Percentiles rank a stretch among this genome's conserved stretches.
Evolutionary conservation across 1,284 basidiomycete species (phyloP).

Genomic region (Malassezia vespertilionis): DNA sequence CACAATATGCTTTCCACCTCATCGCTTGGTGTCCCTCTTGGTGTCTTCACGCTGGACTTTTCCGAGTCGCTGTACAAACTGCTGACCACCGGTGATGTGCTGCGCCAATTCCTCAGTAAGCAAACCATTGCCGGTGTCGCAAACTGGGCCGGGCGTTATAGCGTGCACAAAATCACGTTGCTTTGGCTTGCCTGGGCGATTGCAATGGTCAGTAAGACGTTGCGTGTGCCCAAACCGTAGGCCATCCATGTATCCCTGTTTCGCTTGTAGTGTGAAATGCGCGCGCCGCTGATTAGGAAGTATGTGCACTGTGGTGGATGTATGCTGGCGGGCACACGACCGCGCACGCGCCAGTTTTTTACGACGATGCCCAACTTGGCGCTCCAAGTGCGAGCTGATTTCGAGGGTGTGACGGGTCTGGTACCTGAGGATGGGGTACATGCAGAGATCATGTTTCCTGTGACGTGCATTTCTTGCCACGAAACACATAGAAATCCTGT

Average conservation of each 20-base stretch:
- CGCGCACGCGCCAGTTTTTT: neutral
- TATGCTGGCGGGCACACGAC: neutral
- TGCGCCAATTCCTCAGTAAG: neutral
- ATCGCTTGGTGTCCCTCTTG: constrained; percentile 27
- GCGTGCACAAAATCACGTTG: constrained; percentile 34
- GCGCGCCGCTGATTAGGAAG: neutral
- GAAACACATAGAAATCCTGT: constrained; percentile 38
- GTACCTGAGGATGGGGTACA: constrained; percentile 30
- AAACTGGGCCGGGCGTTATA: constrained; percentile 16
- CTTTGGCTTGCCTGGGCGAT: constrained; percentile 38
- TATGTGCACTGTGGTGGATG: neutral
- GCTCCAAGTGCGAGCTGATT: constrained; percentile 36
- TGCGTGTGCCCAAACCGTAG: constrained; percentile 44
- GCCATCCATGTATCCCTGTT: neutral
- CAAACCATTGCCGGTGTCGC: constrained; percentile 8
- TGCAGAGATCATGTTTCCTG: constrained; percentile 26
- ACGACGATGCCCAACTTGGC: constrained; percentile 21
- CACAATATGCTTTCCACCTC: neutral
- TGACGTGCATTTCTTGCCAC: constrained; percentile 43
- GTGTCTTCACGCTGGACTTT: constrained; percentile 26
- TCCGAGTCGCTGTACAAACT: constrained; percentile 14
- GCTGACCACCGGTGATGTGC: constrained; percentile 5
- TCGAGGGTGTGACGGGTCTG: constrained; percentile 31
- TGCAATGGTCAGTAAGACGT: constrained; percentile 43
- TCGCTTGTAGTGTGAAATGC: too few species aligned